These are phyloP conservation scores for Sedum album DNA, from an alignment of 164 flowering plant genomes.

Conservation along the genomic window DNA sequence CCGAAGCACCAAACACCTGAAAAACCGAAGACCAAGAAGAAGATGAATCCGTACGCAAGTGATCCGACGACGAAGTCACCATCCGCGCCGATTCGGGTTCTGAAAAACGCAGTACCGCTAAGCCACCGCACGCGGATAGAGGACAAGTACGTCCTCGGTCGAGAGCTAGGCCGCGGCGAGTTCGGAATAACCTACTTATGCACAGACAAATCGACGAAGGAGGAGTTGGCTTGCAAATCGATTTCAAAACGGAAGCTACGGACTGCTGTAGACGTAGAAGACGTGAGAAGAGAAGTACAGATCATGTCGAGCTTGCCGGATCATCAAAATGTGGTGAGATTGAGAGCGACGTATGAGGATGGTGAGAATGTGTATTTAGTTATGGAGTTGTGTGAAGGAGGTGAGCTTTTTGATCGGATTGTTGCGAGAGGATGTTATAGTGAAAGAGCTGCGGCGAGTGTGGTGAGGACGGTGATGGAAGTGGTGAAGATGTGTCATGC, in stretches of 20 bases:
- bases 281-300: constrained; percentile 78
- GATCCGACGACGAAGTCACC: not conserved
- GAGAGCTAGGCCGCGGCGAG: constrained; percentile 93
- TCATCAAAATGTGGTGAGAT: constrained; percentile 64
- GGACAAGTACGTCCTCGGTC: constrained; percentile 81
- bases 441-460: constrained; percentile 80
- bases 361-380: constrained; percentile 77
- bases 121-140: constrained; percentile 50
- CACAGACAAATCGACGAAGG: constrained; percentile 62
- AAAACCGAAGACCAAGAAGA: not conserved
- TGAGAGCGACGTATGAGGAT: constrained; percentile 84
- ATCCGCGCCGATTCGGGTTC: constrained; percentile 65
- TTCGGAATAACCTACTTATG: constrained; percentile 91
- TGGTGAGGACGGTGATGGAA: constrained; percentile 75
- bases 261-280: constrained; percentile 84
- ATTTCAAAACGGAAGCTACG: constrained; percentile 84
- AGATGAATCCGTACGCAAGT: not conserved
- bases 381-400: constrained; percentile 97
- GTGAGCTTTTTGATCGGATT: constrained; percentile 88
- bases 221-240: constrained; percentile 79
- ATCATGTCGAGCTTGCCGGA: constrained; percentile 83
- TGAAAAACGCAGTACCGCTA: constrained; percentile 54
- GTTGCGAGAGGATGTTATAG: constrained; percentile 89
- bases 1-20: not conserved
- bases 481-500: constrained; percentile 91